Evolutionary conservation across 352 stramenopile species (phyloP), one percentile per base, ranked within the genome.

Genomic region (Phytophthora hibernalis): DNA sequence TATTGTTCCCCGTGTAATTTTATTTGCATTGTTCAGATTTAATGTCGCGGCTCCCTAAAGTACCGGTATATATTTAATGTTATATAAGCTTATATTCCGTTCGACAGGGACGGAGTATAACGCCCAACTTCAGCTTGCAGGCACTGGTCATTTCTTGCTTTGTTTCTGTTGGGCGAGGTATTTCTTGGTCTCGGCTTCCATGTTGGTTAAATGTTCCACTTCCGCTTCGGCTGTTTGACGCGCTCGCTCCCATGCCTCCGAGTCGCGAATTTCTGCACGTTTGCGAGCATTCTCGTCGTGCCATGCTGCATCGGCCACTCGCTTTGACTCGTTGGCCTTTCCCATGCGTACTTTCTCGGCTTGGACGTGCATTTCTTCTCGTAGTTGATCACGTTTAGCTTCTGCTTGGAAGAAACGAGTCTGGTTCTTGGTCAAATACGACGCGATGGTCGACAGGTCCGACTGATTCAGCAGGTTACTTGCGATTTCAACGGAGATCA

Each of bases 121-220:
- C 26, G 26, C 26, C 2, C 1, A 31, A 31, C 2, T 31, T 31
- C 26, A 31, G n/a, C n/a, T n/a, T n/a, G n/a, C n/a, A 31, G 31
- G 2, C 16, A 16, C 3, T 3, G 31, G 48, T 70, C 62, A 83
- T 44, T 89, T 92, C 62, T 89, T 90, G 56, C 70, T 71, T 90
- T 92, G 35, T 9, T 80, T 87, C 54, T 83, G 71, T 16, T 63
- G 48, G 18, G 80, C 75, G 42, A 79, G 37, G 33, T 91, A 87
- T 56, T 75, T 72, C 24, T 91, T 89, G 54, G 88, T 81, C 38
- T 85, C 60, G 12, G 73, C 74, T 31, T 89, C 76, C 62, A 91
- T 88, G 35, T 72, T 75, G 38, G 84, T 37, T 16, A 83, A 54
- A 11, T 84, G 68, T 3, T 72, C 64, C 30, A 91, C 75, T 2